phyloP scores from a whole-genome alignment of 2,329 filamentous ascomycete genomes.

The Lachnellula subtilissima region DNA sequence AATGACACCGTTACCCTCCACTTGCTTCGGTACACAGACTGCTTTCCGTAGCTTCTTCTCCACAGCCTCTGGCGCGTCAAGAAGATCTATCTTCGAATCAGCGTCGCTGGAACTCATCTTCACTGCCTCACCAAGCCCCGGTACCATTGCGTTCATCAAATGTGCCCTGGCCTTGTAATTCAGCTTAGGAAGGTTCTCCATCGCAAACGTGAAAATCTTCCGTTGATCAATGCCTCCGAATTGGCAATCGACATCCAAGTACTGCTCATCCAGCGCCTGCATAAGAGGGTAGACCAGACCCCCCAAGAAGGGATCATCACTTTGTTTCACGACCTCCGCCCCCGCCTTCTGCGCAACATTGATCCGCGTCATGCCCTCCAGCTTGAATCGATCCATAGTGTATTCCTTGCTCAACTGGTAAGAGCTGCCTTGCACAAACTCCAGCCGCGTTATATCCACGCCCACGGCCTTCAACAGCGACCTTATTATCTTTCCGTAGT shows the following conservation, averaged over 20 bases:
- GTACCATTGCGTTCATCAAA: conserved; percentile 83
- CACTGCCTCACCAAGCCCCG: conserved; percentile 70
- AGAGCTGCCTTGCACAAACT: conserved; percentile 77
- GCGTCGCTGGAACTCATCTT: conserved; percentile 82
- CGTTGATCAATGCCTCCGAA: conserved; percentile 84
- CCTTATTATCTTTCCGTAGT: conserved; percentile 75
- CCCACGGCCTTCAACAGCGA: conserved; percentile 69
- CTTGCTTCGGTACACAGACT: conserved; percentile 66
- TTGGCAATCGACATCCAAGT: conserved; percentile 82
- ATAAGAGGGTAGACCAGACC: conserved; percentile 81
- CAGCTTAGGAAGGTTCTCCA: conserved; percentile 78
- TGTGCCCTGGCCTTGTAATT: conserved; percentile 72
- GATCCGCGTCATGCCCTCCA: conserved; percentile 41
- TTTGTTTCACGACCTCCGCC: conserved; percentile 92
- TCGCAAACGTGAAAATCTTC: conserved; percentile 83
- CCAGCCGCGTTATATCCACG: conserved; percentile 68
- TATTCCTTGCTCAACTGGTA: conserved; percentile 75
- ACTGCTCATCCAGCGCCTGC: conserved; percentile 79
- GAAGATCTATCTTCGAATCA: conserved; percentile 88
- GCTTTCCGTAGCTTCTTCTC: conserved; percentile 84
- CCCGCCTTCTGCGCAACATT: conserved; percentile 74
- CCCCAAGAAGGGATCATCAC: conserved; percentile 66
- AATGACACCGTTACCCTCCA: conserved; percentile 82
- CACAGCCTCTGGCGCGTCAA: conserved; percentile 71
- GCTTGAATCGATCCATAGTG: conserved; percentile 81